Evolutionary conservation across 495 filamentous ascomycete species (phyloP), one percentile per base, ranked within the genome.

Genomic region (Glarea lozoyensis): DNA sequence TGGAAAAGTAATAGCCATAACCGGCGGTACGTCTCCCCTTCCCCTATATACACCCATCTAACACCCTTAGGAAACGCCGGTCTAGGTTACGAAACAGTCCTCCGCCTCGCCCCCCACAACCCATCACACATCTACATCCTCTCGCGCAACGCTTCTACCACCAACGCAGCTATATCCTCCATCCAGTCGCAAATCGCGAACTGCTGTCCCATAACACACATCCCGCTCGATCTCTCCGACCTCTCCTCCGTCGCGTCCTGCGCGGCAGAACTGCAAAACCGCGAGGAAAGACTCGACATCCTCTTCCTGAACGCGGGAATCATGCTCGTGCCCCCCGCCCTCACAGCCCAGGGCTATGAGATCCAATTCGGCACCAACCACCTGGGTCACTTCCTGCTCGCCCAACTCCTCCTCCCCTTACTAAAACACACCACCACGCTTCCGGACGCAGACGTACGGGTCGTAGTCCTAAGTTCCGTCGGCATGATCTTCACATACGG

Each of bases 271-370:
- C 35, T 56, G n/a, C 6, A 33, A 15, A 13, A 34, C 10, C 16
- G 18, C 1, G 24, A 25, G 2, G 15, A 19, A 2, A 55, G 73
- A 20, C 63, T 63, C 15, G 78, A 88, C 45, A 56, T 78, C 20
- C 61, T 90, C 2, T 65, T 87, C 24, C 73, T 77, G 60, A 88
- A 87, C 49, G 82, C 83, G 2, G 82, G 81, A 25, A 69, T 83
- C 46, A 80, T 84, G 75, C 75, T 63, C 0, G 45, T 67, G 5
- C 64, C 71, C 0, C 62, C 55, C 6, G 52, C 54, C 0, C 48
- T 61, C 1, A 80, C 79, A 0, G 54, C 64, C 3, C 76, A 85
- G 10, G 78, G 82, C 3, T 74, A 75, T 48, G 82, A 88, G 53
- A 68, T 74, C 25, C 78, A 85, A 43, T 77, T 86, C 43, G 79